Base-by-base conservation (phyloP, 192 early-diverging fungal genomes). In the Coemansia sp. region DNA sequence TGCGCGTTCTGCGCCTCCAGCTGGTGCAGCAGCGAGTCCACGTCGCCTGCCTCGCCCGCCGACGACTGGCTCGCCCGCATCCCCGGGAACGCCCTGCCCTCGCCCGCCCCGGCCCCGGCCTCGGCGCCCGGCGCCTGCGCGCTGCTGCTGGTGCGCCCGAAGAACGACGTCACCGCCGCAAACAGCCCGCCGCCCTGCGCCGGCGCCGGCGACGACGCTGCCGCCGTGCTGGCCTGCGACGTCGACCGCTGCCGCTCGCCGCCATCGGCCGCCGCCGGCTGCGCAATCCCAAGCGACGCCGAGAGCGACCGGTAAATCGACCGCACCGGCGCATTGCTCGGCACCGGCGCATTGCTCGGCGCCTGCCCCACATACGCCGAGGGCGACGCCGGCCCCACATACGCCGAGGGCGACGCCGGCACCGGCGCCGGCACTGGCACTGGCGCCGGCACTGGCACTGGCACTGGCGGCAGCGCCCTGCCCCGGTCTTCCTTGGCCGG, bases 1-100 rank as follows among this genome's bases (percentile, higher is more conserved):
- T 86, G 69, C 71, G 88, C 78, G 69, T 92, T 89, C 62, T 90
- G 87, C 24, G 81, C 83, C 66, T 89, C 91, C 59, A 92, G 66
- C 71, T 86, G 81, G 28, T 83, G 80, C 59, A 92, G 73, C 51
- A 92, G 75, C 59, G 86, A 43, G 53, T 80, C 77, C 71, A 77
- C 58, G n/a, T 43, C 23, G 48, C 38, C 51, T 18, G 9, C 51
- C 4, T 26, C 51, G n/a, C 4, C 21, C 3, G 50, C 33, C 10
- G 64, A 70, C 1, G 74, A 65, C 21, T 68, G 60, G 66, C 72
- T 81, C 5, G 78, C 67, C 66, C 77, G 77, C 77, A 80, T 80
- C 20, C 72, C 77, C 11, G 77, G 77, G 39, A 80, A 80, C 72
- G 70, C 77, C 5, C 58, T 79, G 38, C 61, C 53, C 9, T 35